These are phyloP conservation scores for Daldinia loculata DNA, from an alignment of 495 filamentous ascomycete genomes.

Conservation along the genomic window DNA sequence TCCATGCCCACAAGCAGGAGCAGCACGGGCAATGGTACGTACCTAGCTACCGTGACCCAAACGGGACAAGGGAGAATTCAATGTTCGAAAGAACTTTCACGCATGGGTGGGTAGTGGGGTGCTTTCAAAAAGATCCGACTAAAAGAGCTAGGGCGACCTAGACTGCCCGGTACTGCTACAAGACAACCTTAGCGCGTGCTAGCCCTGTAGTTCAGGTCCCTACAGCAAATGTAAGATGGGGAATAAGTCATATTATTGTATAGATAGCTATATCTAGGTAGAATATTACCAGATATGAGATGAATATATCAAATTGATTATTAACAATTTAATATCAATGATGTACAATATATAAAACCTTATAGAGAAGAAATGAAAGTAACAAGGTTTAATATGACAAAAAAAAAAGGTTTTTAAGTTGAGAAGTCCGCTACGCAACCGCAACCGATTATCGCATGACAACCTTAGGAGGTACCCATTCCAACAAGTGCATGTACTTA, in stretches of 20 bases:
- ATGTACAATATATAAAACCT: neutral
- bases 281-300: neutral
- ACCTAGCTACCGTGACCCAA: neutral
- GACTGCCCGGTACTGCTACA: constrained; percentile 16
- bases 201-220: constrained; percentile 6
- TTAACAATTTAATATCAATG: neutral
- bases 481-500: neutral
- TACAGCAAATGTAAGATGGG: neutral
- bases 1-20: neutral
- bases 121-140: constrained; percentile 26
- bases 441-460: constrained; percentile 11
- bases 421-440: neutral
- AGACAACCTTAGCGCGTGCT: constrained; percentile 14
- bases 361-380: neutral
- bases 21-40: neutral
- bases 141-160: constrained; percentile 12
- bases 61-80: constrained; percentile 13
- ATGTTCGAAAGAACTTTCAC: constrained; percentile 6
- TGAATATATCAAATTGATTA: neutral
- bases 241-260: neutral
- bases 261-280: no score
- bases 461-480: no score
- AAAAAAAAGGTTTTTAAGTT: neutral
- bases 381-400: neutral
- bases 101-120: constrained; percentile 16